These are phyloP conservation scores for Coniella lustricola DNA, from an alignment of 2,329 filamentous ascomycete genomes.

Conservation along the genomic window DNA sequence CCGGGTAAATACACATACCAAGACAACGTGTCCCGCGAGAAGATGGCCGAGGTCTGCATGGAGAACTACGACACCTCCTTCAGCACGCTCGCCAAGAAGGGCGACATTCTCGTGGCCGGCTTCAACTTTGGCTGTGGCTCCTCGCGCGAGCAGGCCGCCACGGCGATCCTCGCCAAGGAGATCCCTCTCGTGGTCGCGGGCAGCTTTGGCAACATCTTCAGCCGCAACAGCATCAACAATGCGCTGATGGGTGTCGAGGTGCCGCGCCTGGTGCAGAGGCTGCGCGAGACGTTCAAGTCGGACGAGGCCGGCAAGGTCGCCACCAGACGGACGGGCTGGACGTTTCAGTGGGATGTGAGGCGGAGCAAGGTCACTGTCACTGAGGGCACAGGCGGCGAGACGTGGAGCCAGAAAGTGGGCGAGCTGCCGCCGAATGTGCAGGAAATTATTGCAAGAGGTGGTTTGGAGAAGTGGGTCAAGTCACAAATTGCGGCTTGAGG, in stretches of 20 bases:
- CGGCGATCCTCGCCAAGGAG: slow-evolving; percentile 72
- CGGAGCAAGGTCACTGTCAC: slow-evolving; percentile 63
- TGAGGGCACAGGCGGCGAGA: slow-evolving; percentile 59
- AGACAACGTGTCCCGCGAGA: slow-evolving; percentile 59
- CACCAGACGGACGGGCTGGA: slow-evolving; percentile 77
- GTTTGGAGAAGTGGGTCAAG: slow-evolving; percentile 78
- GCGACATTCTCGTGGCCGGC: slow-evolving; percentile 77
- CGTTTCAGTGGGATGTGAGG: slow-evolving; percentile 70
- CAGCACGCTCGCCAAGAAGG: slow-evolving; percentile 50
- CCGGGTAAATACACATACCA: slow-evolving; percentile 87
- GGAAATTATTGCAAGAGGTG: slow-evolving; percentile 71
- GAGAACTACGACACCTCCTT: slow-evolving; percentile 83
- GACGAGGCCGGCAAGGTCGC: slow-evolving; percentile 42
- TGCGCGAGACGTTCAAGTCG: slow-evolving; percentile 51
- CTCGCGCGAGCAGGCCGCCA: slow-evolving; percentile 81
- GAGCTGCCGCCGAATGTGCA: slow-evolving; percentile 82
- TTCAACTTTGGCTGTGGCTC: slow-evolving; percentile 85
- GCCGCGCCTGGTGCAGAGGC: slow-evolving; percentile 56
- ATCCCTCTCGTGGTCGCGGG: slow-evolving; percentile 76
- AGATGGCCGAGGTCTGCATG: slow-evolving; percentile 90
- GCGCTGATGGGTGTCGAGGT: slow-evolving; percentile 67
- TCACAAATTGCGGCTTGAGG: slow-evolving; percentile 44
- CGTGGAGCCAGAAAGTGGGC: slow-evolving; percentile 75
- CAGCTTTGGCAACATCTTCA: slow-evolving; percentile 80
- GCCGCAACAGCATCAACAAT: slow-evolving; percentile 73